Evolutionary conservation across 1,284 basidiomycete species (phyloP), one percentile per base, ranked within the genome.

Genomic region (Leccinum pachyderme): DNA sequence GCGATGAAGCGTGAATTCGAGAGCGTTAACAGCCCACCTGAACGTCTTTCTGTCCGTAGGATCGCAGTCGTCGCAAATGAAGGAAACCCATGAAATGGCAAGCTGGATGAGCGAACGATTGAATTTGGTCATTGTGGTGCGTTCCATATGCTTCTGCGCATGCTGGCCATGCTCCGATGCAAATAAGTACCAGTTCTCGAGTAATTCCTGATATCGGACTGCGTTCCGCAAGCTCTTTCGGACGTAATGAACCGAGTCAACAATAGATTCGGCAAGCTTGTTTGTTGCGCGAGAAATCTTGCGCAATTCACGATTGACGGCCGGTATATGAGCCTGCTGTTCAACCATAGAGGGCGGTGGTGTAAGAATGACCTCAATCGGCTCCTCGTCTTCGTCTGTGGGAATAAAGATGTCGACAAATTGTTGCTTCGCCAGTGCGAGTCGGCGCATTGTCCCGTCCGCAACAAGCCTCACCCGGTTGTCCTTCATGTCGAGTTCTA

Each of bases 21-120:
- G 83, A 4, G 97, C 95, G 52, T 91, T 92, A 52, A 99, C 95
- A 1, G 97, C 96, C 95, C 96, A 99, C 69, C 93, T 89, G 82
- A 99, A 99, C 0, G 95, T 99, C 72, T 91, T 93, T 58, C 94
- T 86, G 71, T 99, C 96, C 45, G 93, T 91, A 2, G 95, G 93
- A 64, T 98, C 92, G 74, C 97, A 99, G 65, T 96, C 93, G 69
- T 98, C 95, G 73, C 94, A 98, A 60, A 99, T 97, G 76, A 99
- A 99, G 27, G 93, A 88, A 27, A 99, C 93, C 97, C 97, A 99
- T 22, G 91, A 89, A 63, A 98, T 97, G 2, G 94, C 92, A 44
- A 97, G 81, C 59, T 86, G 86, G 72, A 95, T 90, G 35, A 98
- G 78, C 7, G 89, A 77, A 18, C 87, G 83, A 65, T 91, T 91